Percentiles rank a stretch among this genome's conserved stretches.
Evolutionary conservation across 192 early-diverging fungal species (phyloP).

Genomic region (Rhizoclosmatium globosum): DNA sequence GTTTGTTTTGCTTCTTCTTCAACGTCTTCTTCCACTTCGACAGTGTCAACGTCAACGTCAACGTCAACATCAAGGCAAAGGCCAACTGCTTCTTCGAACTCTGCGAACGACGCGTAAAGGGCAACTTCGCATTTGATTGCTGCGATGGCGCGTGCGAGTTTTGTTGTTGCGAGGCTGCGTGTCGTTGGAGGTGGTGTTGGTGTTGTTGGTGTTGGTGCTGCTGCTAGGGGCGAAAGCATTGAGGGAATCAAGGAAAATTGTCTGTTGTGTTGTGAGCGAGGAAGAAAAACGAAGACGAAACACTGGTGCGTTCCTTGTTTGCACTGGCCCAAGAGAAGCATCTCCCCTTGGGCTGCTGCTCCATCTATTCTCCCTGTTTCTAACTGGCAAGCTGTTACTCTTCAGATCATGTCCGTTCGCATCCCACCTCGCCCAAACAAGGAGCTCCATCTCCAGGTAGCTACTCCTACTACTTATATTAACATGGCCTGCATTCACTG

Average conservation of each 20-base stretch:
- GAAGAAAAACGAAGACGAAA: background rate
- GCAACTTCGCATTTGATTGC: too few species aligned
- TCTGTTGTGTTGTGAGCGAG: background rate
- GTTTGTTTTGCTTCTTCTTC: too few species aligned
- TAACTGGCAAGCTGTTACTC: background rate
- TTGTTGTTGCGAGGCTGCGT: too few species aligned
- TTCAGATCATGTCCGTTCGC: background rate
- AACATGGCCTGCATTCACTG: background rate
- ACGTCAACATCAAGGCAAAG: too few species aligned
- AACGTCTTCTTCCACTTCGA: too few species aligned
- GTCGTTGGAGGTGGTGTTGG: too few species aligned
- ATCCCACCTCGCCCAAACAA: slow-evolving; percentile 20
- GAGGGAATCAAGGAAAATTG: background rate
- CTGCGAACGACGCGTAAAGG: too few species aligned
- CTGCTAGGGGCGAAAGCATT: background rate
- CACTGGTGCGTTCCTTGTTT: background rate
- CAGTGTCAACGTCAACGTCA: too few species aligned
- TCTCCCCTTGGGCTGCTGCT: background rate
- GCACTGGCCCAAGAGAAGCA: background rate
- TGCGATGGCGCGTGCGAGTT: too few species aligned
- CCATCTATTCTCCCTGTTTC: background rate
- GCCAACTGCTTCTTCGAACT: too few species aligned
- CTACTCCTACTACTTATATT: background rate
- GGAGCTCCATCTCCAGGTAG: slow-evolving; percentile 10
- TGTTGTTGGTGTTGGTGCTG: too few species aligned